A percentile compares a stretch with the other conserved stretches of the same genome.
These are phyloP conservation scores for Phellinidium pouzarii DNA, from an alignment of 1,284 basidiomycete genomes.

Conservation along the genomic window DNA sequence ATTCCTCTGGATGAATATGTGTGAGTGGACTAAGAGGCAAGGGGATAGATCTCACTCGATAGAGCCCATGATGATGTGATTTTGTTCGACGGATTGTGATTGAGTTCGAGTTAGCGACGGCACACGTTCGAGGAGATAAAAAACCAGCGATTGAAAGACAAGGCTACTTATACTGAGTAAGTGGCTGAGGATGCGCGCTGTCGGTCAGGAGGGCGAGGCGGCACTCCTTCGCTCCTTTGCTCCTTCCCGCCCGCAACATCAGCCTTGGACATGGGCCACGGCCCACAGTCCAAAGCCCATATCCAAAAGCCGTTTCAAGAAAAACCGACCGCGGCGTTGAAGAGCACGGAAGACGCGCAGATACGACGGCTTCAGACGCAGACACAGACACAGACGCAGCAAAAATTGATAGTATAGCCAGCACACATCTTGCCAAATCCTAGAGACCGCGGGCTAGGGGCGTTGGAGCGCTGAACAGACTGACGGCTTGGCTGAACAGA, in stretches of 20 bases:
- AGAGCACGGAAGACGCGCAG: not conserved
- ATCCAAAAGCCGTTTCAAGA: not conserved
- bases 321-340: not conserved
- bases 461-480: not conserved
- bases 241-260: too few relatives aligned
- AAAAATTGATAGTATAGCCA: not conserved
- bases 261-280: too few relatives aligned
- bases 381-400: too few relatives aligned
- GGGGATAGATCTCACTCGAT: slow-evolving; percentile 10
- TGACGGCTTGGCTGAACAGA: not conserved
- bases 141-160: not conserved
- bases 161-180: not conserved
- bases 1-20: slow-evolving; percentile 1
- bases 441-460: not conserved
- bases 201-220: slow-evolving; percentile 4
- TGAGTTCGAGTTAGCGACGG: not conserved
- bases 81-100: not conserved
- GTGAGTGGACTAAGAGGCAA: not conserved
- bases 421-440: not conserved
- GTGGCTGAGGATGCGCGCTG: not conserved
- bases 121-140: not conserved
- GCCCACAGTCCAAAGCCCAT: not conserved
- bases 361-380: not conserved
- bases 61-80: slow-evolving; percentile 11
- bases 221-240: slow-evolving; percentile 2